Evolutionary conservation across 139 green algal species (phyloP).

Genomic region (Tetradesmus lagerheimii): DNA sequence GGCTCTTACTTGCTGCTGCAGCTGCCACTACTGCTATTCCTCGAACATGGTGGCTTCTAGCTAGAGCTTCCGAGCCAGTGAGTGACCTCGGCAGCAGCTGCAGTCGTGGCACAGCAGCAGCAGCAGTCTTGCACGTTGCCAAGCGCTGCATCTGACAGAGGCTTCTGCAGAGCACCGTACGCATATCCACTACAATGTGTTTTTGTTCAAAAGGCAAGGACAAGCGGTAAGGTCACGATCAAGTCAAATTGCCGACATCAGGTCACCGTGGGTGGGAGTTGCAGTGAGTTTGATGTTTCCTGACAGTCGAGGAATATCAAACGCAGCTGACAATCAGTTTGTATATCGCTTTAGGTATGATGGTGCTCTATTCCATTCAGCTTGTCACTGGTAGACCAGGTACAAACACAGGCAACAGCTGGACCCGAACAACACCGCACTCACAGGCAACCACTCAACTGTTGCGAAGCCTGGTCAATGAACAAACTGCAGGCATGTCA

Average conservation of each 20-base stretch:
- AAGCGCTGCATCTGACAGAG: neutral
- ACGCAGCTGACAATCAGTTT: too few species aligned
- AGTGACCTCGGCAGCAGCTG: neutral
- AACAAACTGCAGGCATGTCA: neutral
- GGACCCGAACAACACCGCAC: neutral
- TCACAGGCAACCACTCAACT: neutral
- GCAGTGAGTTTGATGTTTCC: neutral
- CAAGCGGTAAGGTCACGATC: neutral
- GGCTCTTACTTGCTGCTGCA: neutral
- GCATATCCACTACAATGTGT: neutral
- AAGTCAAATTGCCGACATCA: neutral
- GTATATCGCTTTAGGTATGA: too few species aligned
- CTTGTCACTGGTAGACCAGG: neutral
- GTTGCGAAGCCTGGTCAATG: neutral
- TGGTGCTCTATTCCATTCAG: too few species aligned
- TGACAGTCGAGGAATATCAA: neutral
- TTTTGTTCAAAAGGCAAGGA: neutral
- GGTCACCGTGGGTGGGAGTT: neutral
- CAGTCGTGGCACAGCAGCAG: neutral
- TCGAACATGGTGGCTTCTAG: neutral
- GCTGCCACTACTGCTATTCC: neutral
- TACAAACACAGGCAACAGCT: neutral
- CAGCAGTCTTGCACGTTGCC: neutral
- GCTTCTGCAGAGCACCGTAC: neutral
- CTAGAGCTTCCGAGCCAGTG: neutral